Evolutionary conservation across 2,329 filamentous ascomycete species (phyloP).

Genomic region (Microcyclospora tardicrescens): DNA sequence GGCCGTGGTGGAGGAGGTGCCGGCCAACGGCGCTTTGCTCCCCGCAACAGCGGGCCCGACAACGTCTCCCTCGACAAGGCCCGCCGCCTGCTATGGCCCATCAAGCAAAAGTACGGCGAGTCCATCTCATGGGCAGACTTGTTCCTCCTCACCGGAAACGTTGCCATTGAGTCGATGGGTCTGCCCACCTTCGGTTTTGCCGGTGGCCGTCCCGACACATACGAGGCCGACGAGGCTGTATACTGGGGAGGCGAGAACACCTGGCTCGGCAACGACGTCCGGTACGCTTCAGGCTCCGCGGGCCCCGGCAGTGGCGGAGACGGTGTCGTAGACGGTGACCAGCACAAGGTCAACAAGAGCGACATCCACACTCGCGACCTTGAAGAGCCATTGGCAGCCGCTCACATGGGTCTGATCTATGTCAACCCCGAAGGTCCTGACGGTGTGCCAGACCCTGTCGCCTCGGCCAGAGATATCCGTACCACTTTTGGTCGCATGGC

Average conservation of each 20-base stretch:
- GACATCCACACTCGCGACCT: slow-evolving; percentile 46
- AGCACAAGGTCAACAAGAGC: slow-evolving; percentile 32
- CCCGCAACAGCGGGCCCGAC: slow-evolving; percentile 72
- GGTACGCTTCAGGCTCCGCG: slow-evolving; percentile 45
- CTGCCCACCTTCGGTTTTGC: slow-evolving; percentile 62
- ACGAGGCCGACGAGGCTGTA: slow-evolving; percentile 60
- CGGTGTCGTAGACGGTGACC: slow-evolving; percentile 31
- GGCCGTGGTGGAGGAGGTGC: slow-evolving; percentile 59
- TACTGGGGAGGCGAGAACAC: slow-evolving; percentile 67
- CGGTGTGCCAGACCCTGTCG: slow-evolving; percentile 55
- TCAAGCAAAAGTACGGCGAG: slow-evolving; percentile 75
- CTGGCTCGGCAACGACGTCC: slow-evolving; percentile 63
- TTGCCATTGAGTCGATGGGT: slow-evolving; percentile 65
- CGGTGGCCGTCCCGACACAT: slow-evolving; percentile 58
- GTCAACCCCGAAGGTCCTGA: slow-evolving; percentile 71
- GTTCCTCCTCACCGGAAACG: slow-evolving; percentile 58
- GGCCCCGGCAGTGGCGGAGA: slow-evolving; percentile 26
- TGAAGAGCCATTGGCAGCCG: slow-evolving; percentile 53
- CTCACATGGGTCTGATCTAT: slow-evolving; percentile 69
- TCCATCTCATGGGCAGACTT: slow-evolving; percentile 74
- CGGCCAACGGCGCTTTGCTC: slow-evolving; percentile 67
- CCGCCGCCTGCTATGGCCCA: slow-evolving; percentile 63
- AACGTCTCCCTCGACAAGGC: slow-evolving; percentile 70
- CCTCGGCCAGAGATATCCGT: slow-evolving; percentile 59
- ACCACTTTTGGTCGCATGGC: slow-evolving; percentile 66